Percentiles rank a stretch among this genome's conserved stretches.
Evolutionary conservation across 768 basidiomycete genomes (phyloP).

Genomic region (Termitomyces sp.): DNA sequence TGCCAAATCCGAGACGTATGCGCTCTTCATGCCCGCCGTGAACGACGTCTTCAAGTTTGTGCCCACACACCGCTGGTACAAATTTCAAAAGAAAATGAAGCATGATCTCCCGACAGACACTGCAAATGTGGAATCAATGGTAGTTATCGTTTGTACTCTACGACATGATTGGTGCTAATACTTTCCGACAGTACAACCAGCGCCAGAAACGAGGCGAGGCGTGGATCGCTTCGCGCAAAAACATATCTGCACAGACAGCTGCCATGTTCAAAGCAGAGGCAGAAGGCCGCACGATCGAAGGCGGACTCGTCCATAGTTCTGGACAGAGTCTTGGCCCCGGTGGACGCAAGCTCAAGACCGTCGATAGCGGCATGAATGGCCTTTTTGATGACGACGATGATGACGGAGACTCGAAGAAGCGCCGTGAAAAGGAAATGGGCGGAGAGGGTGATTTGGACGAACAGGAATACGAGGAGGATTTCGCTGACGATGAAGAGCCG

Average conservation of each 20-base stretch:
- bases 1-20: constrained; percentile 63
- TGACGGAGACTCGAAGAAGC: constrained; percentile 38
- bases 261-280: constrained; percentile 68
- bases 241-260: constrained; percentile 53
- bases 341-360: constrained; percentile 58
- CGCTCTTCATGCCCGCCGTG: constrained; percentile 80
- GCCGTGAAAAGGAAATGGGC: constrained; percentile 54
- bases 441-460: constrained; percentile 82
- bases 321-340: constrained; percentile 63
- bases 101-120: constrained; percentile 64
- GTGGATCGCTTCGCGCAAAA: constrained; percentile 61
- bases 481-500: constrained; percentile 85
- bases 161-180: not conserved
- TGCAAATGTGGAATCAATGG: constrained; percentile 65
- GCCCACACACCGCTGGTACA: constrained; percentile 86
- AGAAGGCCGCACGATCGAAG: constrained; percentile 35
- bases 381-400: constrained; percentile 71
- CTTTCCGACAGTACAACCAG: constrained; percentile 35
- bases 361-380: constrained; percentile 58
- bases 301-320: constrained; percentile 41
- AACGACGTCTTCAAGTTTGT: constrained; percentile 85
- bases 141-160: constrained; percentile 21
- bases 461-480: constrained; percentile 75
- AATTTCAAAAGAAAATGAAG: constrained; percentile 82
- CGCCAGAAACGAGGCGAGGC: constrained; percentile 75